Percentiles rank a stretch among this genome's conserved stretches.
Evolutionary conservation across 2,329 filamentous ascomycete species (phyloP).

Genomic region (Cladophialophora psammophila): DNA sequence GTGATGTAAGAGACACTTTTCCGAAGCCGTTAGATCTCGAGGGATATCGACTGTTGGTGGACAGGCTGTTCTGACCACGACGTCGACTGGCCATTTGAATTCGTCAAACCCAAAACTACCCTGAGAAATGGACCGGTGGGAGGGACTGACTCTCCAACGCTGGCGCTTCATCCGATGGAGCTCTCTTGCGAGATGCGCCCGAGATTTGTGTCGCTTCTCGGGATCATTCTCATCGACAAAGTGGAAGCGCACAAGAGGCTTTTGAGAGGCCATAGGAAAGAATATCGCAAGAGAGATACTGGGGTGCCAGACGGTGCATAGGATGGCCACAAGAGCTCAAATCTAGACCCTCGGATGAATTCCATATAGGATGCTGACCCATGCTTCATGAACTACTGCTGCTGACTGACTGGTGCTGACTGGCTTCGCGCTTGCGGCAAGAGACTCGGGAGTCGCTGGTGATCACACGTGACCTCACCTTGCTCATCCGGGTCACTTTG

Average conservation of each 20-base stretch:
- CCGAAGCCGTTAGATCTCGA: neutral
- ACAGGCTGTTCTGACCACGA: conserved; percentile 17
- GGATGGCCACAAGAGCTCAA: neutral
- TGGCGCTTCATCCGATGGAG: conserved; percentile 19
- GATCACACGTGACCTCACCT: no score
- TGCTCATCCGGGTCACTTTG: no score
- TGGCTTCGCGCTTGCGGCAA: neutral
- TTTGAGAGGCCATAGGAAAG: conserved; percentile 1
- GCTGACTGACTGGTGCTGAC: no score
- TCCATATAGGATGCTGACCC: neutral
- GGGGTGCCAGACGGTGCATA: neutral
- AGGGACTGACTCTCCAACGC: conserved; percentile 1
- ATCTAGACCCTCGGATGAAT: neutral
- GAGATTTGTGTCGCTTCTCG: conserved; percentile 15
- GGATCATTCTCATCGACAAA: conserved; percentile 23
- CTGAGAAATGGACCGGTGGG: neutral
- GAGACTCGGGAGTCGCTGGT: no score
- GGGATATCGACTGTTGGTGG: conserved; percentile 11
- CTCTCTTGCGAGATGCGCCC: conserved; percentile 21
- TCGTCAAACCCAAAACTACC: neutral
- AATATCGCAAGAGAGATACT: neutral
- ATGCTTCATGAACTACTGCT: neutral
- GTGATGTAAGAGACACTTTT: conserved; percentile 16
- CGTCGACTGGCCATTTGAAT: conserved; percentile 15
- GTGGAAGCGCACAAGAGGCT: conserved; percentile 8